Evolutionary conservation across 2,329 filamentous ascomycete species (phyloP), one percentile per base, ranked within the genome.

Genomic region (Ramularia endophylla): DNA sequence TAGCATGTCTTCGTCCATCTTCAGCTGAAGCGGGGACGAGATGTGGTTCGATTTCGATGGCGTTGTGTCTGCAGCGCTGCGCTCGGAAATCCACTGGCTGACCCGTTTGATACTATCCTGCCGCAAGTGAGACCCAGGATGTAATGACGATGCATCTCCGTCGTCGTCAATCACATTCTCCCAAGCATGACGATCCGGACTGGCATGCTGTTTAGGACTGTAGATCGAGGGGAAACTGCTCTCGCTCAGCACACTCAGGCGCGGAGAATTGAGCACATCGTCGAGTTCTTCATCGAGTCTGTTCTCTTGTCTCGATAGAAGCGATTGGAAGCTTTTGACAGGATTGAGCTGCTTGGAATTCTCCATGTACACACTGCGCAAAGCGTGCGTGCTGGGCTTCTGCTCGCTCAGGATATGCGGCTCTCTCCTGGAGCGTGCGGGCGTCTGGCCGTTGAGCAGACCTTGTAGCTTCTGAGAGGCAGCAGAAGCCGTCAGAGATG

Each of bases 181-280:
- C 57, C 57, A 59, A 3, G 43, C 50, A 35, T 48, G 56, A 15
- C 44, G 47, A 13, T 59, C 56, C 7, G 53, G 56, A 31, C 53
- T 59, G 8, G 36, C 31, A 3, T 39, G 25, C 34, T 54, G 50
- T 41, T 57, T 55, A 18, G 58, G 54, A 34, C 57, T 59, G 51
- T 65, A 65, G 20, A 64, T 54, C 16, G 57, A 62, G 5, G 57
- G 56, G 38, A 65, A 63, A 51, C 62, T 65, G 47, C 60, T 62
- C 41, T 65, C 60, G 41, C 62, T 65, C 35, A 65, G 44, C 5
- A 56, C 55, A 37, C 62, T 65, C 18, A 65, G 50, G 12, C 58
- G 47, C 8, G 62, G 62, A 11, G 61, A 64, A 27, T 54, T 52
- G 7, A 61, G 46, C 2, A 53, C 46, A 27, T 58, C 55, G 7